Conservation (phyloP, 768 basidiomycete genomes). For the Baorangia bicolor region DNA sequence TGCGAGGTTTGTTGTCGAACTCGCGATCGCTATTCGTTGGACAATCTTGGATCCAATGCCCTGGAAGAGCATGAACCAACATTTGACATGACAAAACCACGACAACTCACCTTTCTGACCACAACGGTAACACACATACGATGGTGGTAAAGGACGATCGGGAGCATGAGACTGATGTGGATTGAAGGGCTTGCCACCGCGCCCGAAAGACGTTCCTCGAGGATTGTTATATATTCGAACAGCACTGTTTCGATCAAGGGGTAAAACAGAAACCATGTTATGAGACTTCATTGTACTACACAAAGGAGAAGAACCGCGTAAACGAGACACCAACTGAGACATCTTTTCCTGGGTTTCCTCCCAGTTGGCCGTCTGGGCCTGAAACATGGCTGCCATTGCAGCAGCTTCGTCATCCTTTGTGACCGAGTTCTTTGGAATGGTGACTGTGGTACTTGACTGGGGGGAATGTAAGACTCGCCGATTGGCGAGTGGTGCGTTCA, state of each 20-base stretch:
- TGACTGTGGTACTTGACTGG: slow-evolving; percentile 36
- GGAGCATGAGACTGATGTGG: slow-evolving; percentile 52
- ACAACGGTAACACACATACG: slow-evolving; percentile 98
- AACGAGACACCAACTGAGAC: slow-evolving; percentile 90
- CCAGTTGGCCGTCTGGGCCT: slow-evolving; percentile 92
- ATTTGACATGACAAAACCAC: not conserved
- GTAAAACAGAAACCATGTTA: slow-evolving; percentile 53
- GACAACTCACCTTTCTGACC: slow-evolving; percentile 83
- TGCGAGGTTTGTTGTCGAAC: slow-evolving; percentile 90
- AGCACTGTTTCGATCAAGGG: slow-evolving; percentile 49
- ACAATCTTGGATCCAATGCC: slow-evolving; percentile 99
- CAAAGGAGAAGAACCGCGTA: slow-evolving; percentile 50
- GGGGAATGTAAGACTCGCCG: slow-evolving; percentile 28
- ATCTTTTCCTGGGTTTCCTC: slow-evolving; percentile 99
- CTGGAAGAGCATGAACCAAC: slow-evolving; percentile 40
- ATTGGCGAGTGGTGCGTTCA: slow-evolving; percentile 18
- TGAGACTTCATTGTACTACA: slow-evolving; percentile 74
- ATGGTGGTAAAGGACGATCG: slow-evolving; percentile 83
- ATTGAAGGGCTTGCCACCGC: slow-evolving; percentile 52
- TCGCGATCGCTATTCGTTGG: slow-evolving; percentile 97
- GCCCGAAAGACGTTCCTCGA: slow-evolving; percentile 62
- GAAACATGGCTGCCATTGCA: slow-evolving; percentile 98
- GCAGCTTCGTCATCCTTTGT: slow-evolving; percentile 82
- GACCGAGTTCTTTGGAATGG: slow-evolving; percentile 41
- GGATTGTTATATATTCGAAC: slow-evolving; percentile 64